Conservation (phyloP, 192 early-diverging fungal genomes). For the Umbelopsis sp. region DNA sequence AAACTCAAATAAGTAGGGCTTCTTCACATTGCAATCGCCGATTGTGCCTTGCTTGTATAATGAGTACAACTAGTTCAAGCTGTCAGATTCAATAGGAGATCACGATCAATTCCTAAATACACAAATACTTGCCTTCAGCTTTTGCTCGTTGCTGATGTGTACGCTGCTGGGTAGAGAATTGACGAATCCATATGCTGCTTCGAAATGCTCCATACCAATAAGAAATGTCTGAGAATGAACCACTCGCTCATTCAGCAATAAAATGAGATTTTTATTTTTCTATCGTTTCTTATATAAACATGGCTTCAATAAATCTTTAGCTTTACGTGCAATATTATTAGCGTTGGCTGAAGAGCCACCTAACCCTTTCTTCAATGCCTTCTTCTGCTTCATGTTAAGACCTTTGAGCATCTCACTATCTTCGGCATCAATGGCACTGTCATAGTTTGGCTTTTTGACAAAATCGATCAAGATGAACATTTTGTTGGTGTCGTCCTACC, state of each 20-base stretch:
- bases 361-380: conserved; percentile 40
- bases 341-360: conserved; percentile 23
- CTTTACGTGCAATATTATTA: conserved; percentile 34
- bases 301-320: conserved; percentile 55
- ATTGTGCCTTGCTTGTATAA: conserved; percentile 52
- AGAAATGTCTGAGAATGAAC: not conserved
- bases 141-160: not conserved
- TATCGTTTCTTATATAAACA: conserved; percentile 63
- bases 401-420: conserved; percentile 43
- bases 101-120: not conserved
- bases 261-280: not conserved
- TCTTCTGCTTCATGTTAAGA: conserved; percentile 43
- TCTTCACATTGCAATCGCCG: conserved; percentile 40
- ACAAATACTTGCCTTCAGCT: not conserved
- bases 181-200: not conserved
- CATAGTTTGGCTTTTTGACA: conserved; percentile 50
- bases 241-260: not conserved
- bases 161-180: not conserved
- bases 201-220: not conserved
- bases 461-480: conserved; percentile 96
- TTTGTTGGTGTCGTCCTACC: conserved; percentile 78
- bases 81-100: not conserved
- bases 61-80: conserved; percentile 41
- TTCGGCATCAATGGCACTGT: not conserved
- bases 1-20: conserved; percentile 46